phyloP scores from a whole-genome alignment of 2,329 filamentous ascomycete species.

The Albifimbria verrucaria region DNA sequence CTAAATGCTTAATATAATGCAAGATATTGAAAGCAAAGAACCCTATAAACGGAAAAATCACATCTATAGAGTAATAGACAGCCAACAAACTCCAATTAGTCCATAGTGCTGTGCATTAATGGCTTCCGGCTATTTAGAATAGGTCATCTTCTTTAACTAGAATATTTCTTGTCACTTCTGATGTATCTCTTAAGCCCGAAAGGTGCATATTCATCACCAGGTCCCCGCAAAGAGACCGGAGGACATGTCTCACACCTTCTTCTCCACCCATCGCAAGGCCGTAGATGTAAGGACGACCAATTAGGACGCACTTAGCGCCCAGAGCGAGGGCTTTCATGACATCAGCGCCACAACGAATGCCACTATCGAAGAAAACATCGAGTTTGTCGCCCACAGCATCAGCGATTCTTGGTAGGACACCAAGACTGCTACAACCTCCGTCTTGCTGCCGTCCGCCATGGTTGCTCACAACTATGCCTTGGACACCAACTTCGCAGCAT shows the following conservation, averaged over 20 bases:
- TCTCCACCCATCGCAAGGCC: conserved; percentile 3
- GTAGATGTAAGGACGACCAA: conserved; percentile 2
- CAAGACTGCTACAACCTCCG: not conserved
- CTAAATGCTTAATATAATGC: too few species aligned
- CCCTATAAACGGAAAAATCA: too few species aligned
- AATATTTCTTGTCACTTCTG: not conserved
- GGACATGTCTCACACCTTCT: conserved; percentile 1
- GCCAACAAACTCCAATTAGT: too few species aligned
- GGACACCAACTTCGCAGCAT: not conserved
- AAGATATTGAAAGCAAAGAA: too few species aligned
- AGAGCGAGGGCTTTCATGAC: not conserved
- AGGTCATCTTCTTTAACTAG: not conserved
- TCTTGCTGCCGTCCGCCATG: not conserved
- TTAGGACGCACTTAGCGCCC: conserved; percentile 1
- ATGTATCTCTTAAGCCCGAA: not conserved
- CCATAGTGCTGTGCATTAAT: too few species aligned
- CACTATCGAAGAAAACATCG: not conserved
- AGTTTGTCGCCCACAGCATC: not conserved
- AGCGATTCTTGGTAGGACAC: not conserved
- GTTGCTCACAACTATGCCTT: not conserved
- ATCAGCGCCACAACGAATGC: not conserved
- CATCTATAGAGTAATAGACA: too few species aligned
- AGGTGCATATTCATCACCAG: not conserved
- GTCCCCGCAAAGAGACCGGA: not conserved
- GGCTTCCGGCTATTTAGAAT: too few species aligned